These are phyloP conservation scores for Penicillium paxilli DNA, from an alignment of 495 filamentous ascomycete genomes.

Conservation along the genomic window DNA sequence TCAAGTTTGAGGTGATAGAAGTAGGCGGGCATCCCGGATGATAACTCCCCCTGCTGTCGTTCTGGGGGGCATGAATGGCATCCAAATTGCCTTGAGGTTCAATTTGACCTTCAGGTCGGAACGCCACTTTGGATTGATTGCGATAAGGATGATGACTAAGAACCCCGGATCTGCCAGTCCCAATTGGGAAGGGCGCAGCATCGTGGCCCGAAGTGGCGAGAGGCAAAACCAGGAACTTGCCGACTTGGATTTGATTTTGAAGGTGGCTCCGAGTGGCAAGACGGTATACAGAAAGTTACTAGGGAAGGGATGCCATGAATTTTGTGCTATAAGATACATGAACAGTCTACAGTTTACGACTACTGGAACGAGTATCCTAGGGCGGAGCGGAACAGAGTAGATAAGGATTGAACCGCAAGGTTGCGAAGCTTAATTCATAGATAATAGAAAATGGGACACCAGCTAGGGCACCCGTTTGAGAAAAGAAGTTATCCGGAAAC, in stretches of 20 bases:
- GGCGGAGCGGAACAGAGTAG: no score
- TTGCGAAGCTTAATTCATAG: conserved; percentile 16
- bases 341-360: no score
- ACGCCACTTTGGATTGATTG: conserved; percentile 2
- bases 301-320: no score
- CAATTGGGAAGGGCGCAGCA: neutral
- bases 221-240: neutral
- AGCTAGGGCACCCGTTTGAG: conserved; percentile 9
- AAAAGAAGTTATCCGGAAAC: conserved; percentile 31
- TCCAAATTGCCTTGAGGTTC: neutral
- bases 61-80: neutral
- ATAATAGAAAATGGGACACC: conserved; percentile 12
- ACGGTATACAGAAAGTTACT: no score
- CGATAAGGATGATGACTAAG: conserved; percentile 12
- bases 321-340: no score
- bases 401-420: conserved; percentile 7
- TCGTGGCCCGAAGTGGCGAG: neutral
- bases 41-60: conserved; percentile 30
- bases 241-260: neutral
- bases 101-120: no score
- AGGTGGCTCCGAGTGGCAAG: neutral
- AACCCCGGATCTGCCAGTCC: neutral
- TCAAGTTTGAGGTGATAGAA: conserved; percentile 92
- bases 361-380: no score
- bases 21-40: conserved; percentile 71